phyloP scores from a whole-genome alignment of 768 basidiomycete genomes.

The Russula brevipes region DNA sequence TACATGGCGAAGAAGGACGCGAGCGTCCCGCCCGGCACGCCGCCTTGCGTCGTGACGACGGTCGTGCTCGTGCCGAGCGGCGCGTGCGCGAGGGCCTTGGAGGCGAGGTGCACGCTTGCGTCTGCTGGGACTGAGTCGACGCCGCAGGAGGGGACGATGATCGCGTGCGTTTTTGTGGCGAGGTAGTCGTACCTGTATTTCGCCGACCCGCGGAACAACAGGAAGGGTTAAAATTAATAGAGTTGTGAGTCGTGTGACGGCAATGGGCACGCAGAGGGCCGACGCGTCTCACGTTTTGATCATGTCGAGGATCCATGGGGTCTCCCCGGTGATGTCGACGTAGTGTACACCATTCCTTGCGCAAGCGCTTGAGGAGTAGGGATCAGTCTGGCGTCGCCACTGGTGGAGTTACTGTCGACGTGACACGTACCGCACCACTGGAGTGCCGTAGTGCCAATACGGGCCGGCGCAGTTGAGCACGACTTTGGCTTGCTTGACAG shows the following conservation, averaged over 20 bases:
- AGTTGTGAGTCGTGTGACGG: not conserved
- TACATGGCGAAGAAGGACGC: constrained; percentile 33
- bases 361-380: constrained; percentile 49
- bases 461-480: constrained; percentile 78
- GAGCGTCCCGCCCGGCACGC: constrained; percentile 63
- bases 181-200: constrained; percentile 57
- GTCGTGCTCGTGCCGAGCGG: constrained; percentile 54
- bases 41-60: constrained; percentile 44
- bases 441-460: constrained; percentile 65
- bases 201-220: not conserved
- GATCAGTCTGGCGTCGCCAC: not conserved
- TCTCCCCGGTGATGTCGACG: constrained; percentile 78
- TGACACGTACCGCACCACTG: constrained; percentile 55
- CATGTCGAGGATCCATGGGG: constrained; percentile 58
- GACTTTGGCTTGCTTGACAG: constrained; percentile 54
- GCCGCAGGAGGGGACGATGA: constrained; percentile 76
- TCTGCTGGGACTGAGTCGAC: constrained; percentile 79
- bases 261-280: too few species aligned
- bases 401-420: not conserved
- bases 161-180: constrained; percentile 63
- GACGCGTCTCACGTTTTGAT: constrained; percentile 46
- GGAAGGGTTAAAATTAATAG: too few species aligned
- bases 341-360: constrained; percentile 73
- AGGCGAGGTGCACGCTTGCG: constrained; percentile 59
- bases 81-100: constrained; percentile 54